phyloP scores from a whole-genome alignment of 345 rosid species.

The Citrus maxima region DNA sequence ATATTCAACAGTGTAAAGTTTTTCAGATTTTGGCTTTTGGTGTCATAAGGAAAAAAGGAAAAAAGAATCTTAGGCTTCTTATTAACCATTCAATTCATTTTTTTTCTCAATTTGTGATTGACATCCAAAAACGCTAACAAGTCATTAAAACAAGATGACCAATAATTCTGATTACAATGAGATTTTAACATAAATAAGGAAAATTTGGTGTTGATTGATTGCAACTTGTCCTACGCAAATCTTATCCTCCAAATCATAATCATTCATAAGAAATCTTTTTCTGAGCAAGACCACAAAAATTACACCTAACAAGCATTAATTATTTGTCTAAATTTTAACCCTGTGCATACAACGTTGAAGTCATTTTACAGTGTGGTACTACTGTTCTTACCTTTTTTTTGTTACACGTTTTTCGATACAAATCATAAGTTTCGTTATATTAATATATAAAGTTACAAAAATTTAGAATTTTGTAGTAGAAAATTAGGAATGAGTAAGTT shows the following conservation, averaged over 20 bases:
- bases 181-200: slow-evolving; percentile 20
- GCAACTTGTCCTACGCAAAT: slow-evolving; percentile 20
- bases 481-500: background rate
- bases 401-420: background rate
- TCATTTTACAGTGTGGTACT: too few species aligned
- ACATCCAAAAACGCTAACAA: background rate
- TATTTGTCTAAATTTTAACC: too few species aligned
- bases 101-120: background rate
- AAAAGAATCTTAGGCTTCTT: slow-evolving; percentile 36
- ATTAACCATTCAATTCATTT: slow-evolving; percentile 8
- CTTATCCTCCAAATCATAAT: slow-evolving; percentile 4
- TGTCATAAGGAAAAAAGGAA: background rate
- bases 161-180: slow-evolving; percentile 26
- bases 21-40: slow-evolving; percentile 23
- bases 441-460: too few species aligned
- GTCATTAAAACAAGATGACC: slow-evolving; percentile 12
- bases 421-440: background rate
- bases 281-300: background rate
- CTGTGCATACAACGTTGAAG: background rate
- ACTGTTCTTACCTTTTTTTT: too few species aligned
- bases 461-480: background rate
- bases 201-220: slow-evolving; percentile 39
- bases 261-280: background rate
- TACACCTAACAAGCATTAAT: background rate
- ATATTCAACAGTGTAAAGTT: slow-evolving; percentile 19